Evolutionary conservation across 805 yeast species (phyloP).

Genomic region (Saturnispora gosingensis): DNA sequence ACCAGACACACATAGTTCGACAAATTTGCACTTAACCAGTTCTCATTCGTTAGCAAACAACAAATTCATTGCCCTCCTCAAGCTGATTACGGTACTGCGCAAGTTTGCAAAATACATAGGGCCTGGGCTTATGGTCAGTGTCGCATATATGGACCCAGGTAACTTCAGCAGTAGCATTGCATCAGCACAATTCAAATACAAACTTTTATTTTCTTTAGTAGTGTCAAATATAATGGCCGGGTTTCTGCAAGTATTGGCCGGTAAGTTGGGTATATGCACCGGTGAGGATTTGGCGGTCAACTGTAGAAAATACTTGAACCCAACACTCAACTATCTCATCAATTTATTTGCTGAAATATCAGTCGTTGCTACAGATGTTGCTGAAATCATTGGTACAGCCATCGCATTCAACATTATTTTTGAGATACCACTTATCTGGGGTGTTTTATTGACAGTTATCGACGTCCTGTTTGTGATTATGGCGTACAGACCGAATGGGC

Average conservation of each 20-base stretch:
- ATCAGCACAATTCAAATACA: slow-evolving; percentile 65
- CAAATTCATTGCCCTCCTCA: neutral
- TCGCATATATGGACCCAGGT: slow-evolving; percentile 97
- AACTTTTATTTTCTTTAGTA: slow-evolving; percentile 66
- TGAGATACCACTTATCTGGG: slow-evolving; percentile 68
- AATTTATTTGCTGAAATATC: slow-evolving; percentile 83
- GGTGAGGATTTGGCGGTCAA: slow-evolving; percentile 87
- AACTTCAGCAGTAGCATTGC: slow-evolving; percentile 93
- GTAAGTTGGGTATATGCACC: slow-evolving; percentile 87
- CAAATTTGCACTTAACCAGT: neutral
- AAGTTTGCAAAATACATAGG: slow-evolving; percentile 52
- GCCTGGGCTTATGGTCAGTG: slow-evolving; percentile 91
- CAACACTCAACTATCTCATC: slow-evolving; percentile 46
- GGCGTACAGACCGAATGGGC: slow-evolving; percentile 82
- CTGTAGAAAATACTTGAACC: slow-evolving; percentile 68
- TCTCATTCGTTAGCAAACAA: neutral
- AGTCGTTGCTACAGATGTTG: slow-evolving; percentile 90
- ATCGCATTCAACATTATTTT: slow-evolving; percentile 81
- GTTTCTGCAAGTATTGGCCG: slow-evolving; percentile 73
- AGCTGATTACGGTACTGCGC: neutral
- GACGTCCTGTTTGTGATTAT: slow-evolving; percentile 80
- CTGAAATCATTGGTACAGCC: slow-evolving; percentile 98
- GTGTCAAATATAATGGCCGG: slow-evolving; percentile 82
- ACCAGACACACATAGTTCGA: neutral
- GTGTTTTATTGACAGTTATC: slow-evolving; percentile 74